Conservation (phyloP, 441 rosid genomes). For the Pelargonium fulgidum region DNA sequence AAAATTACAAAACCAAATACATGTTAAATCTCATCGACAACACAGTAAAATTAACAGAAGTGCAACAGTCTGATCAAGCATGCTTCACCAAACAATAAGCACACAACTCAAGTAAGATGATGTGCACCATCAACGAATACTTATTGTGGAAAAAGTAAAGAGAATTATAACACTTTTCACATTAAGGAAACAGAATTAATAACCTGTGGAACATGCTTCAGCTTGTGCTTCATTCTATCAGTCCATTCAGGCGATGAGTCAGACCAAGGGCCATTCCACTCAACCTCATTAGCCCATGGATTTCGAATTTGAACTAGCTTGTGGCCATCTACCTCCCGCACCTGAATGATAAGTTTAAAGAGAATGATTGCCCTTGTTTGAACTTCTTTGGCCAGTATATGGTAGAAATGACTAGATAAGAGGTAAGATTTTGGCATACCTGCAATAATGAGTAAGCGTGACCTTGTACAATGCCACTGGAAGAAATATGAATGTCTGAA, state of each 20-base stretch:
- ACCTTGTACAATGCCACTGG: slow-evolving; percentile 99
- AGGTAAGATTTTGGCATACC: slow-evolving; percentile 38
- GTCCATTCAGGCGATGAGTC: slow-evolving; percentile 97
- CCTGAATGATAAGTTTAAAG: slow-evolving; percentile 38
- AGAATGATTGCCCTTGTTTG: slow-evolving; percentile 5
- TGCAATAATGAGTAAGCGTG: slow-evolving; percentile 98
- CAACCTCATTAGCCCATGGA: slow-evolving; percentile 99
- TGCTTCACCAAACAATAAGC: slow-evolving; percentile 14
- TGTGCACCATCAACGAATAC: background rate
- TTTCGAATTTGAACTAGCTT: slow-evolving; percentile 96
- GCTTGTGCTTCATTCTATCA: slow-evolving; percentile 96
- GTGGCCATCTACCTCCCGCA: slow-evolving; percentile 97
- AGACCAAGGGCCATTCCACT: slow-evolving; percentile 99
- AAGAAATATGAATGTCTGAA: slow-evolving; percentile 96
- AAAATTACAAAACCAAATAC: slow-evolving; percentile 19
- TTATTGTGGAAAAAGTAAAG: background rate
- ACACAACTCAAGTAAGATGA: background rate
- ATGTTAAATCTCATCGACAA: background rate
- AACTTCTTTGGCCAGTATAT: slow-evolving; percentile 15
- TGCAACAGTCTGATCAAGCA: slow-evolving; percentile 10
- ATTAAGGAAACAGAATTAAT: slow-evolving; percentile 1
- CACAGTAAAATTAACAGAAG: slow-evolving; percentile 11
- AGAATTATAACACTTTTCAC: background rate
- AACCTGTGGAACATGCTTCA: slow-evolving; percentile 92
- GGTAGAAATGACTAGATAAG: slow-evolving; percentile 18